phyloP scores from a whole-genome alignment of 345 rosid species.

The Carallia pectinifolia region DNA sequence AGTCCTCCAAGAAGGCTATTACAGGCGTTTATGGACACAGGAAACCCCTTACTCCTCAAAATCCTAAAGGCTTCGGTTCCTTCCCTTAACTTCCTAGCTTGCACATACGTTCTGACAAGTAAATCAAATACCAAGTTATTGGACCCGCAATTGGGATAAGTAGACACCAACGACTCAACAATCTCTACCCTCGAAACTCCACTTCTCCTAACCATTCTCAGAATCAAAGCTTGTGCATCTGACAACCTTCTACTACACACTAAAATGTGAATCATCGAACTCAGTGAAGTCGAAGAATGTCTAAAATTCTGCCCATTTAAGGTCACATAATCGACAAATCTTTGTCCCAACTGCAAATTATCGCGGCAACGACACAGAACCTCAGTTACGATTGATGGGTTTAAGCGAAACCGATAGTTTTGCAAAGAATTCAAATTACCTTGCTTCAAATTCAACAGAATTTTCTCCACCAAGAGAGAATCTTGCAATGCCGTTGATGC shows the following conservation, averaged over 20 bases:
- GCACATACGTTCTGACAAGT: conserved; percentile 69
- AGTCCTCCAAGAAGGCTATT: conserved; percentile 71
- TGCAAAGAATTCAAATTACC: conserved; percentile 38
- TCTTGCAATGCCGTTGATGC: conserved; percentile 31
- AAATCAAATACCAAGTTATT: conserved; percentile 57
- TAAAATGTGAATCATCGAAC: conserved; percentile 61
- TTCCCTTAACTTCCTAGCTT: conserved; percentile 76
- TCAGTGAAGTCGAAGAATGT: conserved; percentile 57
- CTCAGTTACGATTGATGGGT: conserved; percentile 49
- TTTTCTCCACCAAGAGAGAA: conserved; percentile 59
- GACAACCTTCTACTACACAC: conserved; percentile 57
- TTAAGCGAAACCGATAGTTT: conserved; percentile 37
- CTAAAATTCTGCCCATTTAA: conserved; percentile 38
- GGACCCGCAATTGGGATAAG: conserved; percentile 30
- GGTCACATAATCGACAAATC: background rate
- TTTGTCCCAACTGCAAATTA: background rate
- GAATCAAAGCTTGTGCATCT: conserved; percentile 70
- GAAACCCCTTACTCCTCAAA: conserved; percentile 29
- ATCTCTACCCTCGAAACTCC: conserved; percentile 58
- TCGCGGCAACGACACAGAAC: conserved; percentile 13
- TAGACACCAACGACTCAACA: conserved; percentile 49
- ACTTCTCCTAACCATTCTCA: conserved; percentile 76
- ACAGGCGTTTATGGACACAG: conserved; percentile 55
- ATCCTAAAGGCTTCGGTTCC: conserved; percentile 33
- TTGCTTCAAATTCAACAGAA: conserved; percentile 50